A percentile compares a stretch with the other conserved stretches of the same genome.
These are phyloP conservation scores for Rhypophila decipiens DNA, from an alignment of 495 filamentous ascomycete genomes.

Conservation along the genomic window DNA sequence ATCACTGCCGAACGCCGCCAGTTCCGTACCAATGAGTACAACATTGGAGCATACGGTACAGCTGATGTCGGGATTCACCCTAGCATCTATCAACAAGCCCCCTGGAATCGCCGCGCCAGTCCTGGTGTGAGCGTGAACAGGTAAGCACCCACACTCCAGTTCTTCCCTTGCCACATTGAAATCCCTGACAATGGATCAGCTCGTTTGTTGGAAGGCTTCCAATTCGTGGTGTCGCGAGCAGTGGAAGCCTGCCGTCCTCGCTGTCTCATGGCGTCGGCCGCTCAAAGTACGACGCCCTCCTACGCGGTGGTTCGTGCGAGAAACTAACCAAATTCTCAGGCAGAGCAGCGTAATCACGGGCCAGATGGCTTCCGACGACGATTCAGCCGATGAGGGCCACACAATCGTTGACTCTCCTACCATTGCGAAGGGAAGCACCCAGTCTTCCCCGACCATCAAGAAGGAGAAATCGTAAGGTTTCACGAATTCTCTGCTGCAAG, in stretches of 20 bases:
- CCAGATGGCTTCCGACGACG: slow-evolving; percentile 34
- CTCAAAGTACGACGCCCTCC: slow-evolving; percentile 21
- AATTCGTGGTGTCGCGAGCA: slow-evolving; percentile 10
- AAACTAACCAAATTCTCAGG: slow-evolving; percentile 25
- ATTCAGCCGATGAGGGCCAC: slow-evolving; percentile 38
- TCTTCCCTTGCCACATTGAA: background rate
- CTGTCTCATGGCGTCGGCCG: slow-evolving; percentile 13
- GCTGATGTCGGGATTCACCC: slow-evolving; percentile 46
- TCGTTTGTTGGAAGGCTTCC: slow-evolving; percentile 22
- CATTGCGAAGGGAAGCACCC: slow-evolving; percentile 42
- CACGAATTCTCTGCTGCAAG: slow-evolving; percentile 4
- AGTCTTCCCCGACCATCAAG: slow-evolving; percentile 44
- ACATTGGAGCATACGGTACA: slow-evolving; percentile 55
- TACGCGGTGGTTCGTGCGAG: slow-evolving; percentile 6
- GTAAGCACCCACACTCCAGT: slow-evolving; percentile 6
- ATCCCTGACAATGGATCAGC: slow-evolving; percentile 15
- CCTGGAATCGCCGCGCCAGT: slow-evolving; percentile 23
- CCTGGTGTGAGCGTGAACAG: slow-evolving; percentile 18
- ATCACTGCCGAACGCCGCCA: slow-evolving; percentile 87
- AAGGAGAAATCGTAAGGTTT: slow-evolving; percentile 29
- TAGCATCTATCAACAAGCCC: slow-evolving; percentile 30
- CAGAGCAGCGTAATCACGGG: slow-evolving; percentile 18
- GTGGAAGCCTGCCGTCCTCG: slow-evolving; percentile 9
- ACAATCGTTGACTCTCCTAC: slow-evolving; percentile 47
- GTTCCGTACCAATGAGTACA: slow-evolving; percentile 93